Conservation (phyloP, 2,329 filamentous ascomycete genomes). For the Penicillium sp. region DNA sequence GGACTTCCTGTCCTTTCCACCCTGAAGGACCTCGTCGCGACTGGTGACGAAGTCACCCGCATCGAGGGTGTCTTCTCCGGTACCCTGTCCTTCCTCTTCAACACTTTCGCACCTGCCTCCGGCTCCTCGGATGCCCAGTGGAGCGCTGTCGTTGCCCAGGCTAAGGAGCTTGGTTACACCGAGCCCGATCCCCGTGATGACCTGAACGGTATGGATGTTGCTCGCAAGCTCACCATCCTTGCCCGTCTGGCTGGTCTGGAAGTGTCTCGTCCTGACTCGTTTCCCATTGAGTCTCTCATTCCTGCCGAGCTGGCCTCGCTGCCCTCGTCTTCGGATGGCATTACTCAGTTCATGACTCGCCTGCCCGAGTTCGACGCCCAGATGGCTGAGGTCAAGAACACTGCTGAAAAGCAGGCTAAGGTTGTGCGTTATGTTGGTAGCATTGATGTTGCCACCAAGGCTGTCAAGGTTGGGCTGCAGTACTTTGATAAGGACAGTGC, state of each 20-base stretch:
- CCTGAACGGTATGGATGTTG: conserved; percentile 84
- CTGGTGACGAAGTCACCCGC: conserved; percentile 84
- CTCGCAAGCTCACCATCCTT: conserved; percentile 93
- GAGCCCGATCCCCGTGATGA: conserved; percentile 86
- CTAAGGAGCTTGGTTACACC: conserved; percentile 89
- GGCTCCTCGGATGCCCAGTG: conserved; percentile 66
- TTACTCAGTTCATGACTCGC: conserved; percentile 80
- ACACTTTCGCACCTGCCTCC: conserved; percentile 83
- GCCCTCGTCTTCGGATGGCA: conserved; percentile 54
- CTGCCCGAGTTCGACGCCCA: conserved; percentile 80
- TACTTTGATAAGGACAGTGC: conserved; percentile 84
- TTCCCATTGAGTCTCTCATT: conserved; percentile 92
- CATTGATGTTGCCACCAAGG: conserved; percentile 76
- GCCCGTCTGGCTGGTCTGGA: conserved; percentile 80
- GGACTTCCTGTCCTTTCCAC: conserved; percentile 92
- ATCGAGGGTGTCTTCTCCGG: conserved; percentile 98
- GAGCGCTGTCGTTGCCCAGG: conserved; percentile 87
- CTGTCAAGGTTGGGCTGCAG: conserved; percentile 89
- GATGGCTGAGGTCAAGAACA: conserved; percentile 85
- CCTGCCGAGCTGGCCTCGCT: conserved; percentile 79
- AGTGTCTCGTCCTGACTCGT: conserved; percentile 79
- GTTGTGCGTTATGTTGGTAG: conserved; percentile 93
- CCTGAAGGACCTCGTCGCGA: conserved; percentile 88
- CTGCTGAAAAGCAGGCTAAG: conserved; percentile 83
- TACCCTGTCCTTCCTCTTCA: conserved; percentile 98